Evolutionary conservation across 306 rosid species (phyloP).

Genomic region (Acacia melanoxylon): DNA sequence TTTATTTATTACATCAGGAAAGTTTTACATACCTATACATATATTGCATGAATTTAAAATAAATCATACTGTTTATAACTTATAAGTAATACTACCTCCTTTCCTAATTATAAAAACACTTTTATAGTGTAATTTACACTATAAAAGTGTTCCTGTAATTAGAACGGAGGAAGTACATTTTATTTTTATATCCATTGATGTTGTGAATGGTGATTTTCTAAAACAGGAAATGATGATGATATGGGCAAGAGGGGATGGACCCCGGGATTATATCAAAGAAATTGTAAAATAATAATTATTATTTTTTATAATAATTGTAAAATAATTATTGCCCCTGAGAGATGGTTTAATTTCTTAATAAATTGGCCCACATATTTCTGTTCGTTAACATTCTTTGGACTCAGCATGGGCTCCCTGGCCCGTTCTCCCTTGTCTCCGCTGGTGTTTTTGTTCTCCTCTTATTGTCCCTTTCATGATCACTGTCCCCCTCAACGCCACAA

Average conservation of each 20-base stretch:
- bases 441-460: not conserved
- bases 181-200: not conserved
- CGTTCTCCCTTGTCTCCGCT: not conserved
- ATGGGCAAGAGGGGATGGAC: not conserved
- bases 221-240: not conserved
- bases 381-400: not conserved
- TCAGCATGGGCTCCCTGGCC: not conserved
- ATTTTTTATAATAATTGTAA: too few relatives aligned
- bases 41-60: not conserved
- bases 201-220: not conserved
- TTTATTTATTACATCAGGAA: too few relatives aligned
- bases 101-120: too few relatives aligned
- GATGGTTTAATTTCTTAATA: not conserved
- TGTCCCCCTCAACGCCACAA: not conserved
- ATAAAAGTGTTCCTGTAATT: too few relatives aligned
- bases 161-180: too few relatives aligned
- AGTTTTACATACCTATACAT: too few relatives aligned
- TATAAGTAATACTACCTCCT: too few relatives aligned
- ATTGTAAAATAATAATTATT: too few relatives aligned
- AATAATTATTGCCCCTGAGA: not conserved
- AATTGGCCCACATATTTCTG: not conserved
- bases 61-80: not conserved
- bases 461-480: not conserved
- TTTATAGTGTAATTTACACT: too few relatives aligned
- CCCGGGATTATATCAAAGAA: not conserved